Evolutionary conservation across 306 rosid genomes (phyloP).

Genomic region (Gillenia trifoliata): DNA sequence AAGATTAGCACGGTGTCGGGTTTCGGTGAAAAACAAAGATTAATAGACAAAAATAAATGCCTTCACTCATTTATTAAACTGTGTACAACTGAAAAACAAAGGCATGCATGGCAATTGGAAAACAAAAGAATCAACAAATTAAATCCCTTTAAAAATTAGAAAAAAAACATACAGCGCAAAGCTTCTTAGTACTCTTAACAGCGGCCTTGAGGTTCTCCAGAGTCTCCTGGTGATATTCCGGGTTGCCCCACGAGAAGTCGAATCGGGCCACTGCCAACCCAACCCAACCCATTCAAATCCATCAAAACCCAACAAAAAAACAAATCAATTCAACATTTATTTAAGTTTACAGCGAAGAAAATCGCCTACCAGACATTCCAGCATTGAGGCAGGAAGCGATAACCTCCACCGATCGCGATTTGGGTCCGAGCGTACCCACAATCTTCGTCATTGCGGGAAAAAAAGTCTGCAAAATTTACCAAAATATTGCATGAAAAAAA

Average conservation of each 20-base stretch:
- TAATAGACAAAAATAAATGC: background rate
- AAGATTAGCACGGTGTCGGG: background rate
- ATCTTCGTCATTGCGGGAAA: conserved; percentile 96
- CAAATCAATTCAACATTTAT: background rate
- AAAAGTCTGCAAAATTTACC: conserved; percentile 44
- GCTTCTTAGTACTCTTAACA: conserved; percentile 82
- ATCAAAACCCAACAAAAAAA: background rate
- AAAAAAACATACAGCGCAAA: conserved; percentile 82
- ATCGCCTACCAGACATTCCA: conserved; percentile 85
- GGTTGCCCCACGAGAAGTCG: conserved; percentile 85
- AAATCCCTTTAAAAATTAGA: background rate
- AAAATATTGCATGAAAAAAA: background rate
- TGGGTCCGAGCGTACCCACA: conserved; percentile 94
- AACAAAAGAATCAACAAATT: background rate
- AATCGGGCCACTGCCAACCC: conserved; percentile 82
- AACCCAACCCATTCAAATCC: conserved; percentile 8
- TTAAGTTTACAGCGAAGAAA: background rate
- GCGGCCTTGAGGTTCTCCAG: conserved; percentile 84
- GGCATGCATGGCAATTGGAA: background rate
- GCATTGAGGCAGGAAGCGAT: conserved; percentile 83
- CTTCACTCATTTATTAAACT: background rate
- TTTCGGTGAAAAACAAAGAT: background rate
- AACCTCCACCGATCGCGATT: conserved; percentile 69
- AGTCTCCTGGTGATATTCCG: conserved; percentile 83
- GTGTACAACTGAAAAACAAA: background rate